Evolutionary conservation across 768 basidiomycete genomes (phyloP), one percentile per base, ranked within the genome.

Genomic region (Auricularia heimuer): DNA sequence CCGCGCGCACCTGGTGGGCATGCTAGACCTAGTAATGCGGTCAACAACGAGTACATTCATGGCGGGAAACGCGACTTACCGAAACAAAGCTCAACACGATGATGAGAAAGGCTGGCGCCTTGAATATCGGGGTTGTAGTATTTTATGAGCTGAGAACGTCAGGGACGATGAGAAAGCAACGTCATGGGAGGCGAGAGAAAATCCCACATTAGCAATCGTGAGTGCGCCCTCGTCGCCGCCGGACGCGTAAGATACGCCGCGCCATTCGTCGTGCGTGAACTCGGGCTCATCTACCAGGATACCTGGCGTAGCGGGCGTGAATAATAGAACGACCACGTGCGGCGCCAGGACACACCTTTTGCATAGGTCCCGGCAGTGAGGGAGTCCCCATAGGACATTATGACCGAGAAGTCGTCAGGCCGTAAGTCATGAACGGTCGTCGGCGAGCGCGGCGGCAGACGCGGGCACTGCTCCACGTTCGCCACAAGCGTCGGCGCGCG

Each of bases 381-480:
- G 2, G 72, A 73, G 61, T 76, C 75, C 16, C 75, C 75, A 16
- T 75, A 10, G 8, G 73, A 73, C 66, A 73, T 70, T n/a, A 75
- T 62, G 11, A 73, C 73, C 8, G 66, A 64, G 63, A 76, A 72
- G 54, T 76, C 73, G 54, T 76, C 75, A 44, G 75, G 75, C 14
- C 47, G 47, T 21, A 51, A 21, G 34, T 60, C 56, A 29, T 60
- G 56, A 29, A 60, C 56, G n/a, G 54, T n/a, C 54, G 54, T 54
- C 54, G 54, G 54, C 54, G 54, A 7, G 54, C 54, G 54, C 54
- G 18, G 18, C n/a, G 54, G 7, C 11, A 54, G 54, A 8, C 29
- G 18, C 11, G 54, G 54, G 54, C 54, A 54, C 54, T 54, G 18
- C n/a, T 29, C 29, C n/a, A 54, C 29, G 54, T 54, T 29, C 18